A percentile compares a stretch with the other conserved stretches of the same genome.
phyloP scores from a whole-genome alignment of 768 basidiomycete species.

The Suillus variegatus region DNA sequence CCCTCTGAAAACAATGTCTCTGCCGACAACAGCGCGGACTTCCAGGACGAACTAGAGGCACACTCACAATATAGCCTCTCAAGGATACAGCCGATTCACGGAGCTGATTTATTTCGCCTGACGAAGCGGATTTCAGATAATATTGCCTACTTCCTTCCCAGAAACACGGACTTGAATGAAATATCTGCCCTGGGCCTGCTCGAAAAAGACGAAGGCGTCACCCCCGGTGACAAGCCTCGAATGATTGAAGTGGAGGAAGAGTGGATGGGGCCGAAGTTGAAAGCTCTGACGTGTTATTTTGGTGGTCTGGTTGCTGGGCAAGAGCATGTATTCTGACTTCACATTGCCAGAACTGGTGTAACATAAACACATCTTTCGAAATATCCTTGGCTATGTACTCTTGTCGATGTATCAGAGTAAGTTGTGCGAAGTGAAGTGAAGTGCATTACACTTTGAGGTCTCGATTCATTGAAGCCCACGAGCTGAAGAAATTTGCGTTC shows the following conservation, averaged over 20 bases:
- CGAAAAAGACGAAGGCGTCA: not conserved
- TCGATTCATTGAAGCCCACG: too few relatives aligned
- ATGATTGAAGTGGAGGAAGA: constrained; percentile 91
- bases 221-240: constrained; percentile 38
- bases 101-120: constrained; percentile 77
- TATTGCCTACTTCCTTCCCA: constrained; percentile 87
- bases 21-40: constrained; percentile 3
- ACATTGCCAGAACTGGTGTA: not conserved
- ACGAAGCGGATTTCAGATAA: constrained; percentile 73
- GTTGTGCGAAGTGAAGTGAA: not conserved
- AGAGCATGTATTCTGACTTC: constrained; percentile 53
- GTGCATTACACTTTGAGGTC: not conserved
- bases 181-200: constrained; percentile 48
- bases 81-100: constrained; percentile 77
- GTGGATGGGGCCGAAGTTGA: constrained; percentile 93
- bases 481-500: too few relatives aligned
- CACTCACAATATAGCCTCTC: constrained; percentile 69
- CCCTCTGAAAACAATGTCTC: constrained; percentile 26
- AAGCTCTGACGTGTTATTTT: constrained; percentile 93
- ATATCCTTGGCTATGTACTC: not conserved
- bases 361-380: not conserved
- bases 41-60: constrained; percentile 15
- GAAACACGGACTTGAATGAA: constrained; percentile 76
- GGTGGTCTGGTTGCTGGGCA: constrained; percentile 80
- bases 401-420: not conserved